Conservation (phyloP, 768 basidiomycete genomes). For the Candolleomyces eurysporus region DNA sequence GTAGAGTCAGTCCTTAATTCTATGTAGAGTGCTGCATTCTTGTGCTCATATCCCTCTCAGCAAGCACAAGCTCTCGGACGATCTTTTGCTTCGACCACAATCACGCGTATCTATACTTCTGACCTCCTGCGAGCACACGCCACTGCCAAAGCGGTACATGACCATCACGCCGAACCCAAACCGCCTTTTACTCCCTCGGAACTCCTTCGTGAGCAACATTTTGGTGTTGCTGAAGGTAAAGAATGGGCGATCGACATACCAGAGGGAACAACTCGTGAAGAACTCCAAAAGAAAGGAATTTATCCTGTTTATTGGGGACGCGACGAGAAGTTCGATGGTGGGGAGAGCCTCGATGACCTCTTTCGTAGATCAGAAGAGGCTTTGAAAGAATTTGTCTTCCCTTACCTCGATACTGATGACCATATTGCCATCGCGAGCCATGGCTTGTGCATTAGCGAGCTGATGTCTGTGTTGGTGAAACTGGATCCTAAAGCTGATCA, state of each 20-base stretch:
- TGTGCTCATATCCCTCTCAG: conserved; percentile 21
- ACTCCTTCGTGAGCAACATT: conserved; percentile 67
- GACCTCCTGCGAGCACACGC: conserved; percentile 62
- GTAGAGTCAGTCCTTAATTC: conserved; percentile 14
- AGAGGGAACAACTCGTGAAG: conserved; percentile 32
- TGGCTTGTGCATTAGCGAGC: conserved; percentile 66
- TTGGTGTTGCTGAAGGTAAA: conserved; percentile 69
- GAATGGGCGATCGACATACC: conserved; percentile 41
- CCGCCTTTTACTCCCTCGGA: conserved; percentile 53
- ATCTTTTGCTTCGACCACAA: conserved; percentile 44
- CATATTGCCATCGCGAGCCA: conserved; percentile 75
- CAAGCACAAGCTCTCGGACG: conserved; percentile 64
- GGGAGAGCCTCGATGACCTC: conserved; percentile 66
- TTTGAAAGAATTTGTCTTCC: conserved; percentile 53
- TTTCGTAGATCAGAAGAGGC: conserved; percentile 50
- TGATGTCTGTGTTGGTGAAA: conserved; percentile 53
- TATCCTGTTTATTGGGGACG: conserved; percentile 53
- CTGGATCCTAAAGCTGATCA: conserved; percentile 45
- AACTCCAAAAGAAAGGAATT: conserved; percentile 46
- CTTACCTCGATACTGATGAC: conserved; percentile 42
- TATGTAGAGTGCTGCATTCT: background rate
- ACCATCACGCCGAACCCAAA: conserved; percentile 48
- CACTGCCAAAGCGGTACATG: conserved; percentile 57
- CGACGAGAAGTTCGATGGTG: conserved; percentile 58
- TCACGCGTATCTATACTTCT: conserved; percentile 65